Evolutionary conservation across 2,329 filamentous ascomycete genomes (phyloP), one percentile per base, ranked within the genome.

Genomic region (Trichoderma guizhouense): DNA sequence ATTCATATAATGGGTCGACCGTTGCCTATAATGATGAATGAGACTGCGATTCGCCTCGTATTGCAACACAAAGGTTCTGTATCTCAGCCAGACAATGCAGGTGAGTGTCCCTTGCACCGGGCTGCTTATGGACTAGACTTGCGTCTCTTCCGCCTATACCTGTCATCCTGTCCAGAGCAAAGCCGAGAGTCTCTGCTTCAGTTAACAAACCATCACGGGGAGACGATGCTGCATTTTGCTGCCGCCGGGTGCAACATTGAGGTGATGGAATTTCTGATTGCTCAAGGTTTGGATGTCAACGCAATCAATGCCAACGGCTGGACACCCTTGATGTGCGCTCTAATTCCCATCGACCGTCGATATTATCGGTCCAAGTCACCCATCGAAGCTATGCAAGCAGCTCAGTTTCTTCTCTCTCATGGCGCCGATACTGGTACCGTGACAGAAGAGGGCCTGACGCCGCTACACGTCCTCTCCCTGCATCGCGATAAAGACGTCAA

Each of bases 261-360:
- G 14, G 74, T 74, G 0, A 57, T 79, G 15, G 72, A 74, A 14
- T 76, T 72, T 55, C 70, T 77, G 14, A 36, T 76, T 26, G 57
- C 65, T 24, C 58, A 57, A 3, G 75, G 77, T 34, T 24, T 76
- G 1, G 67, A 77, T 58, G 73, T 77, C 32, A 76, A 80, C 58
- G 55, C 63, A 1, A 36, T 28, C 1, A 80, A 72, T 71, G 12
- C 63, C 11, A 77, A 77, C 57, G 75, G 77, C 60, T 80, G 78
- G 79, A 80, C 78, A 12, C 78, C 79, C 7, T 71, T 80, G 21
- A 67, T 78, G 36, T 80, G 78, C 53, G 77, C 78, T 8, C 65
- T 80, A 2, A 53, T 66, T 11, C 76, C 72, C 11, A 70, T 61
- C 26, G 5, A 53, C 1, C 5, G 1, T 55, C 21, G 18, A 51